Conservation (phyloP, 805 yeast species). For the Candida maesae region DNA sequence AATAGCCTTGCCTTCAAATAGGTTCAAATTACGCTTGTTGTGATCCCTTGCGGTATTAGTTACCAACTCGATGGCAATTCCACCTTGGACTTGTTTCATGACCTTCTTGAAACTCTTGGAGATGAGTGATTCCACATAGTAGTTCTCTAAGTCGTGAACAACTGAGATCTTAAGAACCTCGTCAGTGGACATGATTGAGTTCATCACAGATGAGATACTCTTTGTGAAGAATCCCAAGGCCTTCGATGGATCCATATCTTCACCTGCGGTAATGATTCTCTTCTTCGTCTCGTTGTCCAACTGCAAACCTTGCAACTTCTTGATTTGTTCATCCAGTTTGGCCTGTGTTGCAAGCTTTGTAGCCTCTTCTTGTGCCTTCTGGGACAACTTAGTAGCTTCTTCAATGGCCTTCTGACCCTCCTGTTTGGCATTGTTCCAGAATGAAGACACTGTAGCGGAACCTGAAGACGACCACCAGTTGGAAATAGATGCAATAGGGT, state of each 20-base stretch:
- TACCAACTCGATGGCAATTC: constrained; percentile 54
- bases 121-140: constrained; percentile 45
- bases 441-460: constrained; percentile 55
- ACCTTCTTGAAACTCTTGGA: constrained; percentile 56
- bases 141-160: constrained; percentile 63
- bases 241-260: constrained; percentile 21
- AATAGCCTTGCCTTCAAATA: constrained; percentile 69
- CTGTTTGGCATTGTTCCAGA: constrained; percentile 65
- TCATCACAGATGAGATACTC: constrained; percentile 29
- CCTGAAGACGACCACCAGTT: constrained; percentile 77
- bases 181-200: constrained; percentile 30
- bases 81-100: constrained; percentile 75
- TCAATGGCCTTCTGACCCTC: constrained; percentile 37
- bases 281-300: constrained; percentile 17
- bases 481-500: constrained; percentile 62
- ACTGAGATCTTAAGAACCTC: constrained; percentile 60
- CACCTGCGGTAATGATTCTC: constrained; percentile 25
- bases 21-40: constrained; percentile 46
- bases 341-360: constrained; percentile 30
- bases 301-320: constrained; percentile 31
- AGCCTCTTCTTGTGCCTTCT: constrained; percentile 33
- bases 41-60: constrained; percentile 24
- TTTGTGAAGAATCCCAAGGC: constrained; percentile 25
- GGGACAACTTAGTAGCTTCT: constrained; percentile 25
- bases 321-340: constrained; percentile 26